phyloP scores from a whole-genome alignment of 768 basidiomycete species.

The Xerocomellus chrysenteron region DNA sequence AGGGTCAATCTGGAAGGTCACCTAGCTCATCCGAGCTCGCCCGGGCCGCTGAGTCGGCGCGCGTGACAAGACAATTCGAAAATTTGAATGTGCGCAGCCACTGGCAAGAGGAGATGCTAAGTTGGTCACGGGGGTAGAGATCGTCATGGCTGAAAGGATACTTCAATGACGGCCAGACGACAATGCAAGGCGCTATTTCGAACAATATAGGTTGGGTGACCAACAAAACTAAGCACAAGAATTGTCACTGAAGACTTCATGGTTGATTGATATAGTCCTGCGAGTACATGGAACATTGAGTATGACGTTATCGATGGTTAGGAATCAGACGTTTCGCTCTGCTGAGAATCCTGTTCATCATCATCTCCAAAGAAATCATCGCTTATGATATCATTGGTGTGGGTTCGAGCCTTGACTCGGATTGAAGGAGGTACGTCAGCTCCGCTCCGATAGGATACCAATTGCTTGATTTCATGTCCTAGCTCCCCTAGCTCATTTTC shows the following conservation, averaged over 20 bases:
- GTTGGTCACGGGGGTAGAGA: no score
- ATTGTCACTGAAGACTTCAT: background rate
- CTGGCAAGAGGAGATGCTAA: no score
- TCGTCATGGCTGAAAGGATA: no score
- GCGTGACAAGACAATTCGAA: no score
- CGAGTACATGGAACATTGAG: slow-evolving; percentile 57
- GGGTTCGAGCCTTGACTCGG: background rate
- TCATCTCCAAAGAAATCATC: slow-evolving; percentile 34
- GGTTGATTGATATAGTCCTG: slow-evolving; percentile 53
- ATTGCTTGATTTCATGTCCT: slow-evolving; percentile 6
- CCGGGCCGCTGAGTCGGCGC: no score
- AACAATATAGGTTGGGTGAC: background rate
- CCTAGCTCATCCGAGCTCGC: background rate
- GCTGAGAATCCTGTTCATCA: slow-evolving; percentile 16
- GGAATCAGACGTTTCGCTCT: slow-evolving; percentile 16
- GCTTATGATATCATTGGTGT: slow-evolving; percentile 12
- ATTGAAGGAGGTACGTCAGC: background rate
- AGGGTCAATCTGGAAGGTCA: background rate
- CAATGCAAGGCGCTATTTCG: no score
- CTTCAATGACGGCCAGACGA: background rate
- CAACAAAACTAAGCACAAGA: background rate
- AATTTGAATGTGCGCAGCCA: no score
- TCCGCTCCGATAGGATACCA: background rate
- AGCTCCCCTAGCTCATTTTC: slow-evolving; percentile 41
- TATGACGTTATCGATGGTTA: background rate